Conservation (phyloP, 352 stramenopile genomes). For the Globisporangium perplexum region DNA sequence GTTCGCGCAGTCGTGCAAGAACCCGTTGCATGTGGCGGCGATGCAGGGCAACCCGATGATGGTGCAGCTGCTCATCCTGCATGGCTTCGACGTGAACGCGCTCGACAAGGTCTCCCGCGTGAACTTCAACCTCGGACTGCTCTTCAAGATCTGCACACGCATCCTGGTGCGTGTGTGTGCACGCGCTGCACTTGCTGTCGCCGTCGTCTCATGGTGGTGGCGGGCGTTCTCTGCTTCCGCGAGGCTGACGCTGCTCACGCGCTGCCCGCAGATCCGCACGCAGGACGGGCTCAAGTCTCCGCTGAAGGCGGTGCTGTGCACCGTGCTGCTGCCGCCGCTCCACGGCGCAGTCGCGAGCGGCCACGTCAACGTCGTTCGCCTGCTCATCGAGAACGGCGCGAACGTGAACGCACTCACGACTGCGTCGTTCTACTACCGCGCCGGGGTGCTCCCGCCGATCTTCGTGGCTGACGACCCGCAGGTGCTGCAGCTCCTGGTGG, state of each 20-base stretch:
- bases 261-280: conserved; percentile 33
- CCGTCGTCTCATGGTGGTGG: no score
- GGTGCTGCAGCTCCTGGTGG: conserved; percentile 57
- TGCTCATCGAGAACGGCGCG: conserved; percentile 50
- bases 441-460: conserved; percentile 53
- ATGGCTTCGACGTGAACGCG: conserved; percentile 57
- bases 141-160: conserved; percentile 67
- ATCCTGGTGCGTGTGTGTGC: conserved; percentile 30
- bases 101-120: conserved; percentile 75
- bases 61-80: conserved; percentile 47
- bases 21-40: conserved; percentile 69
- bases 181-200: no score
- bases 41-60: conserved; percentile 47
- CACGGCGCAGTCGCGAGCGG: conserved; percentile 60
- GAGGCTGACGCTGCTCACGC: not conserved
- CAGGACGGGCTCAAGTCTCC: conserved; percentile 52
- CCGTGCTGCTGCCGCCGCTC: conserved; percentile 61
- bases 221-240: no score
- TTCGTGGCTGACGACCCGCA: conserved; percentile 74
- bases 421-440: conserved; percentile 62
- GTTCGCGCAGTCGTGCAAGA: conserved; percentile 66
- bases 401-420: conserved; percentile 57
- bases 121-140: conserved; percentile 69
- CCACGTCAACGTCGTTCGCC: conserved; percentile 50
- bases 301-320: conserved; percentile 45